Base-by-base conservation (phyloP, 2,329 filamentous ascomycete genomes). In the Ceratocystis papillata region DNA sequence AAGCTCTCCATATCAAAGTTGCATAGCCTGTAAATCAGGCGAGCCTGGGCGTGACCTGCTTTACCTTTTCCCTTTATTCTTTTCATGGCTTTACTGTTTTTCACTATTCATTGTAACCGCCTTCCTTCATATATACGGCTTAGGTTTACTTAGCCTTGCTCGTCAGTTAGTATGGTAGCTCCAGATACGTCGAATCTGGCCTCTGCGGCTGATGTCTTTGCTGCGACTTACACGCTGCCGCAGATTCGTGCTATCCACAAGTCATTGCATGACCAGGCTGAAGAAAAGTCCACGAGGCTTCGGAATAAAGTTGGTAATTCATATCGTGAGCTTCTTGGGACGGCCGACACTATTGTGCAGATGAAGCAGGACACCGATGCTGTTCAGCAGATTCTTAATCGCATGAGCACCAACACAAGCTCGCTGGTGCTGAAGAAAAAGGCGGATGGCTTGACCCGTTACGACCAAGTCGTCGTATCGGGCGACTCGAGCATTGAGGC, bases 251-350 rank as follows among this genome's bases (percentile, higher is more conserved):
- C 82, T 66, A 80, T 87, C 69, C 84, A 87, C 76, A 82, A 83
- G 70, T 75, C 76, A 25, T 79, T 87, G 46, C 82, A 84, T 72
- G 77, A 76, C 8, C 78, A 81, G 70, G 80, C 85, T 70, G 84
- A 86, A 69, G 84, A 87, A 73, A 85, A 85, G 71, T 79, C 83
- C 44, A 78, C 77, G 62, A 83, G 83, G 41, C 78, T 87, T 72
- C 83, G 84, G 70, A 84, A 80, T 20, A 82, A 85, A 73, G 84
- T 87, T 68, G 84, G 84, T 70, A 80, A 78, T 67, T 85, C 82
- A 72, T 97, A 97, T 76, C 88, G 93, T 70, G 90, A 94, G 71
- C 84, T 97, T 7, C 84, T 97, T 30, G 89, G 89, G 64, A 96
- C 93, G 0, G 93, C 93, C 65, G 92, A 96, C 76, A 87, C 87